Base-by-base conservation (phyloP, 1,284 basidiomycete genomes). In the Malassezia nana region DNA sequence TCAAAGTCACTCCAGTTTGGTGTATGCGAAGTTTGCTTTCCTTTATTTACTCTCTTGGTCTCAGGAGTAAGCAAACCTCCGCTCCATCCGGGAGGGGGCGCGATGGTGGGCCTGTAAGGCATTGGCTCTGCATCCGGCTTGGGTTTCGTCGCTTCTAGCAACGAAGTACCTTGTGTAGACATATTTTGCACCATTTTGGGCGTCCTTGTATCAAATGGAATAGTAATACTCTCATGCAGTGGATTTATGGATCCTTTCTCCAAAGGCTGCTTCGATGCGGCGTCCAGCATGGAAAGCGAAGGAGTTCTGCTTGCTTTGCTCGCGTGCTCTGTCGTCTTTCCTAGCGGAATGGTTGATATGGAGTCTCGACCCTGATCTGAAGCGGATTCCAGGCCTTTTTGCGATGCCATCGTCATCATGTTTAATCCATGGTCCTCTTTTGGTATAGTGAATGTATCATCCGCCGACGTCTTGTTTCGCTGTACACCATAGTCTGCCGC, bases 41-140 rank as follows among this genome's bases (percentile, higher is more conserved):
- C 38, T 24, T 16, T 15, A 24, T 10, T n/a, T 4, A 26, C 13
- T 3, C 6, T 33, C 22, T 24, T 32, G 31, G 30, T 7, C 28
- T 50, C 33, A n/a, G 60, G 60, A 31, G 38, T 20, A 7, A 62
- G 45, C 30, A 56, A 25, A 10, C 47, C 40, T 20, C 60, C 60
- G 13, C 33, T 18, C 60, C 60, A 62, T 2, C 60, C 57, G 2
- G 60, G 60, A n/a, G 60, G 60, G 7, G 57, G 30, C 22, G 32
- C 28, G 9, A 15, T n/a, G 12, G 2, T 16, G 10, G 51, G 35
- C 25, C 45, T 20, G 5, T 29, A 10, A 6, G 35, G 6, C 18
- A 18, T n/a, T 18, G 35, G 3, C 24, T 10, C 4, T 42, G 26
- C 10, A 42, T 24, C 40, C 13, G 40, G 24, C 20, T 42, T 26